phyloP scores from a whole-genome alignment of 2,329 filamentous ascomycete genomes.

The Thielaviopsis euricoi region DNA sequence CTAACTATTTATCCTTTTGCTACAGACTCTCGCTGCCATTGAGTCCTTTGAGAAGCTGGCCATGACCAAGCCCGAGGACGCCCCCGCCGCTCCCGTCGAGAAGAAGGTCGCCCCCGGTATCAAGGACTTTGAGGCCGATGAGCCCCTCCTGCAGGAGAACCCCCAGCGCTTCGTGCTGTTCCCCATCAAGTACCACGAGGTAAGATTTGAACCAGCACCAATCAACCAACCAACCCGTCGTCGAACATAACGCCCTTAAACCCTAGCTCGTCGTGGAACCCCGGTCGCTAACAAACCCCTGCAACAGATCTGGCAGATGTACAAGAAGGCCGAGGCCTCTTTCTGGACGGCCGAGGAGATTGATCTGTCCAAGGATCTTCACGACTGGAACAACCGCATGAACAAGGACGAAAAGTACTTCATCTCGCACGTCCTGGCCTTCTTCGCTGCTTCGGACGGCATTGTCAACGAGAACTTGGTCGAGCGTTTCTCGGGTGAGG shows the following conservation, averaged over 20 bases:
- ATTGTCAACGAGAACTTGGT: constrained; percentile 99
- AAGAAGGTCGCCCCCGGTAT: constrained; percentile 35
- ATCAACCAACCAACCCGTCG: background rate
- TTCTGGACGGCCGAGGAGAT: constrained; percentile 99
- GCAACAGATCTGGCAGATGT: constrained; percentile 95
- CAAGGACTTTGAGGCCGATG: constrained; percentile 57
- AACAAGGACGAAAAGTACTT: constrained; percentile 98
- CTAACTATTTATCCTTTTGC: constrained; percentile 2
- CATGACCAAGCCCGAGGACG: constrained; percentile 72
- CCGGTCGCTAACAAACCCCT: background rate
- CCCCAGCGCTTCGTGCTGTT: constrained; percentile 92
- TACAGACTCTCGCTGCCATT: constrained; percentile 70
- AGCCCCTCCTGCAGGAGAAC: constrained; percentile 92
- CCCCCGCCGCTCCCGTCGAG: constrained; percentile 31
- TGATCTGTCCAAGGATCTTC: constrained; percentile 93
- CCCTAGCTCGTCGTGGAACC: background rate
- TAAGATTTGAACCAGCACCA: constrained; percentile 32
- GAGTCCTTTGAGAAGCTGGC: constrained; percentile 82
- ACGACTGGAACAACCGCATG: constrained; percentile 97
- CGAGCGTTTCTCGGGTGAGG: constrained; percentile 92
- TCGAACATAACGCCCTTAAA: background rate
- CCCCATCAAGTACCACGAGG: constrained; percentile 98
- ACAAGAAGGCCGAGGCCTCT: constrained; percentile 98
- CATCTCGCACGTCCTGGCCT: constrained; percentile 93
- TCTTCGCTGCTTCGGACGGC: constrained; percentile 96